Evolutionary conservation across 495 filamentous ascomycete genomes (phyloP).

Genomic region (Neurospora cerealis): DNA sequence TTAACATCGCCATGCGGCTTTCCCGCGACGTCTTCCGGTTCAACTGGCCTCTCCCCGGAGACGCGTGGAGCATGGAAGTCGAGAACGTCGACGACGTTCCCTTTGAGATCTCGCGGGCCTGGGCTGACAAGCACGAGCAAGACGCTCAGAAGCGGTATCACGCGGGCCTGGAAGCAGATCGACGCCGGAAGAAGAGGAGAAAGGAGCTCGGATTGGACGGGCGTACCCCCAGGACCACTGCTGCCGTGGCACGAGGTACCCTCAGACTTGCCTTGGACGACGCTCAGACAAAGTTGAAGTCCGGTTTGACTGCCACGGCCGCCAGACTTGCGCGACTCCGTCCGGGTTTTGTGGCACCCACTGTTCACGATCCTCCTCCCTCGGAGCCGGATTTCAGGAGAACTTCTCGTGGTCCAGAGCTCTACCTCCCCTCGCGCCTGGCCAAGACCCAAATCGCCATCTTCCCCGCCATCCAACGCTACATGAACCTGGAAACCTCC

Average conservation of each 20-base stretch:
- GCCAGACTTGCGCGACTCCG: neutral
- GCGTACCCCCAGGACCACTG: neutral
- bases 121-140: constrained; percentile 8
- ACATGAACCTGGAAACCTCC: constrained; percentile 6
- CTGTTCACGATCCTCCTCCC: neutral
- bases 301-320: neutral
- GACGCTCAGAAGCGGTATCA: constrained; percentile 1
- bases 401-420: no score
- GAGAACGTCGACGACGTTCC: constrained; percentile 20
- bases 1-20: constrained; percentile 33
- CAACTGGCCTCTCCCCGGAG: constrained; percentile 26
- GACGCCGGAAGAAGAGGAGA: neutral
- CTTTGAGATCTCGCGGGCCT: constrained; percentile 21
- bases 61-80: constrained; percentile 28
- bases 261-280: neutral
- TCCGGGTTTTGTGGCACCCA: neutral
- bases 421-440: constrained; percentile 20
- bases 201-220: neutral
- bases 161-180: neutral
- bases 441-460: constrained; percentile 32
- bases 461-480: constrained; percentile 29
- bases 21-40: constrained; percentile 38
- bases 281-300: neutral
- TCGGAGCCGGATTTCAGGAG: no score
- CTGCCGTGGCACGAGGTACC: neutral